phyloP scores from a whole-genome alignment of 1,284 basidiomycete species.

The Termitomyces sp. region DNA sequence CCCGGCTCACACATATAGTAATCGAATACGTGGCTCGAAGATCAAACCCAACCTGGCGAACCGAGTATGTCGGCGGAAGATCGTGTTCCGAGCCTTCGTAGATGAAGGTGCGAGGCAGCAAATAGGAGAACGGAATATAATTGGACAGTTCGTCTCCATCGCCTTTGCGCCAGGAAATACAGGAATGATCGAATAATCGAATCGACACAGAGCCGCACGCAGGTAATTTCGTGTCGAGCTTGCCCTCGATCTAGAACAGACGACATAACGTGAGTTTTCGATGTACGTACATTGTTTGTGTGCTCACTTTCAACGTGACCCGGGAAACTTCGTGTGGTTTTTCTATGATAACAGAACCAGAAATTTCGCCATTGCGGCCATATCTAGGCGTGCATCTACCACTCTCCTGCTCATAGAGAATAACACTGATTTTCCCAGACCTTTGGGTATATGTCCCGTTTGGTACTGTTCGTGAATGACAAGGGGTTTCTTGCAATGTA shows the following conservation, averaged over 20 bases:
- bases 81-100: constrained; percentile 27
- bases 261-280: background rate
- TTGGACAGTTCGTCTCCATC: constrained; percentile 32
- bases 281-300: constrained; percentile 1
- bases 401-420: constrained; percentile 35
- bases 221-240: constrained; percentile 35
- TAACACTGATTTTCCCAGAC: constrained; percentile 28
- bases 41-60: constrained; percentile 28
- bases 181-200: constrained; percentile 27
- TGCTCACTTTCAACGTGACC: constrained; percentile 40
- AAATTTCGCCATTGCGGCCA: constrained; percentile 27
- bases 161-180: constrained; percentile 38
- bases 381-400: constrained; percentile 28
- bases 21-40: constrained; percentile 38
- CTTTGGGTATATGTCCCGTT: constrained; percentile 31
- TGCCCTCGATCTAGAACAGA: constrained; percentile 42
- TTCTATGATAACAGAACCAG: constrained; percentile 37
- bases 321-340: constrained; percentile 34
- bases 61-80: constrained; percentile 51
- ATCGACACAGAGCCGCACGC: constrained; percentile 33
- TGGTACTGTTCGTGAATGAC: constrained; percentile 19
- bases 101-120: constrained; percentile 42
- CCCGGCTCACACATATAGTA: constrained; percentile 36
- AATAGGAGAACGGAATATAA: constrained; percentile 40
- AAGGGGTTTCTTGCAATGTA: constrained; percentile 32